phyloP scores from a whole-genome alignment of 352 stramenopile genomes.

The Phytophthora ramorum region DNA sequence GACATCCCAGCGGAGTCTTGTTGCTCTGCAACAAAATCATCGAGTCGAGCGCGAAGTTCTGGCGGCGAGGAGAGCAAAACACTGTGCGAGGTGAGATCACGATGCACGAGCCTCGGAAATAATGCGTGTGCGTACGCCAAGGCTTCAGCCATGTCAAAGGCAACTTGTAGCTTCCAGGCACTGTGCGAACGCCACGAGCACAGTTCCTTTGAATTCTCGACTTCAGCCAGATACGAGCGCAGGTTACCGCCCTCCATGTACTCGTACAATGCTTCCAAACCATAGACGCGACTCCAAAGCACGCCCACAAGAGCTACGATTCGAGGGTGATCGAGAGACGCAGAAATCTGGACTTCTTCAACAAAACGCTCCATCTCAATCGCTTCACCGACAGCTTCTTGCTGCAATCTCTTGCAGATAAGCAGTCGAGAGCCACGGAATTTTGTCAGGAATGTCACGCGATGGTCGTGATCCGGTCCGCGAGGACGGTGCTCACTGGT shows the following conservation, averaged over 20 bases:
- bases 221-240: constrained; percentile 40
- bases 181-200: constrained; percentile 24
- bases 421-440: constrained; percentile 40
- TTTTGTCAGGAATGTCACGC: constrained; percentile 46
- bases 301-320: constrained; percentile 59
- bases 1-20: constrained; percentile 32
- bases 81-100: constrained; percentile 54
- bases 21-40: constrained; percentile 47
- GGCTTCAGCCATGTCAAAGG: constrained; percentile 54
- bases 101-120: constrained; percentile 47
- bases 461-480: constrained; percentile 1
- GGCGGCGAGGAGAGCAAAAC: constrained; percentile 43
- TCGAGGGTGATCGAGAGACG: constrained; percentile 51
- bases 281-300: constrained; percentile 48
- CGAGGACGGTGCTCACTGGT: constrained; percentile 18
- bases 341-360: constrained; percentile 50
- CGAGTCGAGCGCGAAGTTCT: constrained; percentile 45
- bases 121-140: constrained; percentile 61
- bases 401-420: constrained; percentile 49
- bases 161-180: constrained; percentile 46
- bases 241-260: constrained; percentile 71
- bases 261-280: constrained; percentile 65
- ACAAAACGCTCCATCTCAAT: constrained; percentile 45
- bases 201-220: constrained; percentile 15
- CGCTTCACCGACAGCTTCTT: constrained; percentile 34